Conservation (phyloP, 2,329 filamentous ascomycete species). For the Colletotrichum shisoi region DNA sequence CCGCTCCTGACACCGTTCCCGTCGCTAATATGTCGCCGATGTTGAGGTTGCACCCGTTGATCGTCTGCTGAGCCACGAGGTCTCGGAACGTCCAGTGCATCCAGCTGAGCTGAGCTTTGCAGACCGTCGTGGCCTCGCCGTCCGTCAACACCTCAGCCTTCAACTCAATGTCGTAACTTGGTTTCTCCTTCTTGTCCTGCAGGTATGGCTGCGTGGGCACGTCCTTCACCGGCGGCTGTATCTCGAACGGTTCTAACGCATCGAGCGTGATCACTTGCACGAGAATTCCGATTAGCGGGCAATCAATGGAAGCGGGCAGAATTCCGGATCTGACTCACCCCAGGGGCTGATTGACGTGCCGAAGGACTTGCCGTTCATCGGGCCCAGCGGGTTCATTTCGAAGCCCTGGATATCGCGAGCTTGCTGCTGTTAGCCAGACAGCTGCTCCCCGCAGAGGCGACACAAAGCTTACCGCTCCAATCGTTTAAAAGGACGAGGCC, state of each 20-base stretch:
- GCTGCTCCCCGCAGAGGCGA: conserved; percentile 3
- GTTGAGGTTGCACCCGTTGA: conserved; percentile 49
- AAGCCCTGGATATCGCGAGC: conserved; percentile 68
- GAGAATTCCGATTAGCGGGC: background rate
- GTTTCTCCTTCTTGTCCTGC: conserved; percentile 46
- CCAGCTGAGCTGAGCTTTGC: conserved; percentile 45
- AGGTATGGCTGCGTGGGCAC: conserved; percentile 46
- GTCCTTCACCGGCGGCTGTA: conserved; percentile 43
- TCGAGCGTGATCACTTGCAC: conserved; percentile 61
- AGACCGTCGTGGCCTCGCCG: conserved; percentile 43
- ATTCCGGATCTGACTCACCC: conserved; percentile 43
- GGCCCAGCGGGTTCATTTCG: conserved; percentile 69
- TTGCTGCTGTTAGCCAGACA: conserved; percentile 41
- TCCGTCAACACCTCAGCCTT: conserved; percentile 44
- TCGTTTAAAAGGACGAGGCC: conserved; percentile 70
- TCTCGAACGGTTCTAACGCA: conserved; percentile 67
- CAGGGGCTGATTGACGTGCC: conserved; percentile 68
- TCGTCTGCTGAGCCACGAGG: conserved; percentile 50
- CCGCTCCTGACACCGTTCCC: conserved; percentile 52
- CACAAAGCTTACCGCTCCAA: conserved; percentile 60
- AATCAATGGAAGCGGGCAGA: background rate
- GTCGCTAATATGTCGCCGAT: conserved; percentile 55
- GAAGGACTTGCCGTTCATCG: conserved; percentile 68
- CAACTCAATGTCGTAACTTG: conserved; percentile 49
- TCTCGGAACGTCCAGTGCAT: conserved; percentile 53